phyloP scores from a whole-genome alignment of 768 basidiomycete genomes.

The Pleurotus cornucopiae region DNA sequence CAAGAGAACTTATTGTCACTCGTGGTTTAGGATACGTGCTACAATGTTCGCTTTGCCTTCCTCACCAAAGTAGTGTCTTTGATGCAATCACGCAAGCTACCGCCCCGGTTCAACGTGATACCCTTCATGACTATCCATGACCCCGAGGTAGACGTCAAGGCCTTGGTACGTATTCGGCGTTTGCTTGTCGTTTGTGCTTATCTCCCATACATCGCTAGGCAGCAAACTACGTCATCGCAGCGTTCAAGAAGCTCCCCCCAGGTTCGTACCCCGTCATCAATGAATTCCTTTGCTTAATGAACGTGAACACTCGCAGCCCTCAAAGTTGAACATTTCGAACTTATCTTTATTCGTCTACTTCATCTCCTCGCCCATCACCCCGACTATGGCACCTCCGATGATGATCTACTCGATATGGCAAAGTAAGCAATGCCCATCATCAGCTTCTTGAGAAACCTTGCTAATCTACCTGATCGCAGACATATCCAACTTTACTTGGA shows the following conservation, averaged over 20 bases:
- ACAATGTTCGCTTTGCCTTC: slow-evolving; percentile 78
- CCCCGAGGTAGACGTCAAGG: slow-evolving; percentile 78
- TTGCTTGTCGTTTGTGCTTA: neutral
- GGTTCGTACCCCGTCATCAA: slow-evolving; percentile 23
- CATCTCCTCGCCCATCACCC: slow-evolving; percentile 93
- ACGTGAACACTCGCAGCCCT: slow-evolving; percentile 27
- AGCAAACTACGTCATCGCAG: slow-evolving; percentile 47
- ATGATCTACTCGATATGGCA: slow-evolving; percentile 72
- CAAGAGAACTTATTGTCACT: slow-evolving; percentile 2
- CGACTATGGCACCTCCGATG: slow-evolving; percentile 69
- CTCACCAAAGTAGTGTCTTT: slow-evolving; percentile 68
- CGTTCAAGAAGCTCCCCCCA: slow-evolving; percentile 42
- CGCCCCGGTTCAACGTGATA: slow-evolving; percentile 73
- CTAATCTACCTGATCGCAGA: slow-evolving; percentile 34
- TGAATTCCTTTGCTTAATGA: neutral
- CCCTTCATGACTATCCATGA: slow-evolving; percentile 90
- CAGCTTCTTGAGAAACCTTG: neutral
- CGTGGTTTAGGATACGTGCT: slow-evolving; percentile 71
- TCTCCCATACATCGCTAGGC: slow-evolving; percentile 35
- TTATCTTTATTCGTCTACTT: slow-evolving; percentile 80
- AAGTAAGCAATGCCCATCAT: slow-evolving; percentile 48
- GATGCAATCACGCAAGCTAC: slow-evolving; percentile 60
- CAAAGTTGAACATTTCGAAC: slow-evolving; percentile 68
- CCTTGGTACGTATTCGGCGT: slow-evolving; percentile 37
- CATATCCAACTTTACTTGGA: slow-evolving; percentile 89